Base-by-base conservation (phyloP, 2,329 filamentous ascomycete genomes). In the Albifimbria verrucaria region DNA sequence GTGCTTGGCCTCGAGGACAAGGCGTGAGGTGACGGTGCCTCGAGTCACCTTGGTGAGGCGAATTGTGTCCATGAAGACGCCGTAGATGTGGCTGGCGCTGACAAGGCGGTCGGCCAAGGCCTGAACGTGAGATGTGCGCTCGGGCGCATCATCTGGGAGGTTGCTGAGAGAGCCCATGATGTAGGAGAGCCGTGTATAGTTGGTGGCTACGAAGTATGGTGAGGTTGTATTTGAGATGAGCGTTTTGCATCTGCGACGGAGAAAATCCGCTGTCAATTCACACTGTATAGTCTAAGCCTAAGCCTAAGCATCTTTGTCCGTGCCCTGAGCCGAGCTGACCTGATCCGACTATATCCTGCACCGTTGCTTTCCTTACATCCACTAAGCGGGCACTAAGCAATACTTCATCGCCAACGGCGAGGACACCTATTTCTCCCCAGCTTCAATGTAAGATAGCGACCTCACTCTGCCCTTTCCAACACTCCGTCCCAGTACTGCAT, bases 1-100 rank as follows among this genome's bases (percentile, higher is more conserved):
- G 67, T 90, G 88, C 58, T 78, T 76, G 11, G 68, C 56, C 17
- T 68, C 71, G 7, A 85, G 72, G 2, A 68, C 65, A 23, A 87
- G 72, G 1, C 69, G 74, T 10, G 80, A 76, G 18, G 68, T 72
- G 42, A 85, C 73, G 11, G 62, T 67, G 24, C 83, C 83, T 47
- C 67, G 68, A 1, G 67, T 58, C 10, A 79, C 75, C 4, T 70
- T 68, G 22, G 73, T 62, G 57, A 83, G 71, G 5, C 69, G 65
- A 42, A 78, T 74, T 22, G 73, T 69, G 2, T 77, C 57, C 25
- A 73, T 62, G 17, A 70, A 57, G 51, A 69, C 62, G 52, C 72
- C 69, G 72, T 85, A 85, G 61, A 84, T 82, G 54, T 79, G 73
- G 23, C 75, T 78, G 59, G 72, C 74, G 55, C 70, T 63, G 50